Evolutionary conservation across 108 stramenopile species (phyloP).

Genomic region (Cyclostephanos invisitatus): DNA sequence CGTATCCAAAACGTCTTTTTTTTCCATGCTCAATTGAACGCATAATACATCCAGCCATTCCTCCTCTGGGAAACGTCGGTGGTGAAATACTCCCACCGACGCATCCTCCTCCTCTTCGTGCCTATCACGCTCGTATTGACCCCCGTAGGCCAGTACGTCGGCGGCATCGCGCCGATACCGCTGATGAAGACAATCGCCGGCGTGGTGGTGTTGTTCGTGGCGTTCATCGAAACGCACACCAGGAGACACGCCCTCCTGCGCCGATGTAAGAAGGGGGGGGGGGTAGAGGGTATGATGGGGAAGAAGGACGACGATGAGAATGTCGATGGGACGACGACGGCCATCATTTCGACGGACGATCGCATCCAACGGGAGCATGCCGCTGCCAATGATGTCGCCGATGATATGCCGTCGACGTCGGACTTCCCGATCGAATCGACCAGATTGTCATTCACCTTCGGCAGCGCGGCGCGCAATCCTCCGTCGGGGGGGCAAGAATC

Average conservation of each 20-base stretch:
- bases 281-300: too few relatives aligned
- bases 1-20: too few relatives aligned
- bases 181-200: conserved; percentile 27
- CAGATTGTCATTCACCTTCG: neutral
- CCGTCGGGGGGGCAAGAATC: too few relatives aligned
- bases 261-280: neutral
- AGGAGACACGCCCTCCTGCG: conserved; percentile 20
- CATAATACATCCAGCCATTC: conserved; percentile 17
- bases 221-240: conserved; percentile 17
- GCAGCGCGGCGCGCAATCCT: neutral
- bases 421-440: too few relatives aligned
- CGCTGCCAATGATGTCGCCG: neutral
- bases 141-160: conserved; percentile 41
- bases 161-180: conserved; percentile 7
- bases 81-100: conserved; percentile 16
- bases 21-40: too few relatives aligned
- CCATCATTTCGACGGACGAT: neutral
- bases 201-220: conserved; percentile 24
- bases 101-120: conserved; percentile 30
- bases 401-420: too few relatives aligned
- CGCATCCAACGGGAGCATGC: neutral
- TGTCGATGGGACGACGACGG: neutral
- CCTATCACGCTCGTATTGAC: conserved; percentile 46
- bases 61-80: conserved; percentile 19
- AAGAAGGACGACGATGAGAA: neutral